A percentile compares a stretch with the other conserved stretches of the same genome.
phyloP scores from a whole-genome alignment of 192 early-diverging fungal species.

The Geosiphon pyriformis region DNA sequence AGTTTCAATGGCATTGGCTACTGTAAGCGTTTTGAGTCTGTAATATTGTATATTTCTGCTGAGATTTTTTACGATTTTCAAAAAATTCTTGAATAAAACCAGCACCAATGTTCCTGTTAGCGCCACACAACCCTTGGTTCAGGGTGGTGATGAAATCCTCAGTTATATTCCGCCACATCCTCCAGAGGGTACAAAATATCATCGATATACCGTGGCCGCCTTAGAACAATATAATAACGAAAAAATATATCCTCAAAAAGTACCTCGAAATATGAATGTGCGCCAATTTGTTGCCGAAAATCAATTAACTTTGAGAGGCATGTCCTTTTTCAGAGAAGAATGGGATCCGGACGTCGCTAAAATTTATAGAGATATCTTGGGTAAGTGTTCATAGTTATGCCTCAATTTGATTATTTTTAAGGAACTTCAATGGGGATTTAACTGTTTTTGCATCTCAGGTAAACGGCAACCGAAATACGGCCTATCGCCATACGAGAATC shows the following conservation, averaged over 20 bases:
- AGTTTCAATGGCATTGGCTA: slow-evolving; percentile 71
- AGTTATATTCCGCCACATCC: slow-evolving; percentile 72
- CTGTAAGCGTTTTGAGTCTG: slow-evolving; percentile 34
- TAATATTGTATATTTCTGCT: slow-evolving; percentile 7
- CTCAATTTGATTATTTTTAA: neutral
- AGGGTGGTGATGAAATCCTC: slow-evolving; percentile 40
- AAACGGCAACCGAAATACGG: slow-evolving; percentile 47
- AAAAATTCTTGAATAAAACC: no score
- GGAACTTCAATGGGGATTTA: neutral
- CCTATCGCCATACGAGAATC: slow-evolving; percentile 44
- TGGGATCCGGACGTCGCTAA: slow-evolving; percentile 47
- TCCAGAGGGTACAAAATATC: slow-evolving; percentile 65
- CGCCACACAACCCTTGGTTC: slow-evolving; percentile 42
- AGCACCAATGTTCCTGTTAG: slow-evolving; percentile 59
- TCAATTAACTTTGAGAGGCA: slow-evolving; percentile 39
- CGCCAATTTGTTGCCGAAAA: slow-evolving; percentile 34
- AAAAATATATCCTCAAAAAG: slow-evolving; percentile 38
- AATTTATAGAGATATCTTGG: slow-evolving; percentile 47
- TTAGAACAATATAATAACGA: slow-evolving; percentile 60
- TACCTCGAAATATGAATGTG: slow-evolving; percentile 31
- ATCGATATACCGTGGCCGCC: slow-evolving; percentile 63
- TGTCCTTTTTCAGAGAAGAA: slow-evolving; percentile 52
- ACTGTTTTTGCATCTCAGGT: slow-evolving; percentile 8
- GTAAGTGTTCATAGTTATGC: slow-evolving; percentile 18
- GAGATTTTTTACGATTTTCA: no score